These are phyloP conservation scores for Mycena vitilis DNA, from an alignment of 768 basidiomycete species.

Conservation along the genomic window DNA sequence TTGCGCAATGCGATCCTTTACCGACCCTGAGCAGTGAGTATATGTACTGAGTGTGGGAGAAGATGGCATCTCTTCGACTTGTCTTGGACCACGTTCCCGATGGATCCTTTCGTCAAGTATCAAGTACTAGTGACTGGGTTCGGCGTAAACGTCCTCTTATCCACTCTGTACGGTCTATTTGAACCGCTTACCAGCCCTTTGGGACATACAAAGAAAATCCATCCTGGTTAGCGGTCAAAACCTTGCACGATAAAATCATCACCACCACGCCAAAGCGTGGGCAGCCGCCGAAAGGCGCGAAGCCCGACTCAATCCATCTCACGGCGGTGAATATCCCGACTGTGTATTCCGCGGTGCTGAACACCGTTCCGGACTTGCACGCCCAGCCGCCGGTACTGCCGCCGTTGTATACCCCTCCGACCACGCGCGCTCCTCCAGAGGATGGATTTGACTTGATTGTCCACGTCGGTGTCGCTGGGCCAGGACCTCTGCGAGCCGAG, in stretches of 20 bases:
- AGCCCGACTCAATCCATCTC: constrained; percentile 27
- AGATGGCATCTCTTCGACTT: too few species aligned
- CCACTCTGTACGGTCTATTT: not conserved
- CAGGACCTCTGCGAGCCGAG: constrained; percentile 26
- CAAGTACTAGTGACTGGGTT: constrained; percentile 20
- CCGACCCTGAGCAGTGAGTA: too few species aligned
- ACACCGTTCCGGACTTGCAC: constrained; percentile 30
- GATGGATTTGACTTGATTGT: constrained; percentile 34
- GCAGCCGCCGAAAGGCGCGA: constrained; percentile 30
- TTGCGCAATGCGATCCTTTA: too few species aligned
- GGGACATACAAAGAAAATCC: constrained; percentile 69
- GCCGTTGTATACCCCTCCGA: constrained; percentile 19
- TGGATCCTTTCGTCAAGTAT: constrained; percentile 14
- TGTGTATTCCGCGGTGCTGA: constrained; percentile 31
- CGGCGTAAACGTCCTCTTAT: constrained; percentile 11
- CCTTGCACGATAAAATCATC: constrained; percentile 68
- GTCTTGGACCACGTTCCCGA: not conserved
- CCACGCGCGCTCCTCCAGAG: constrained; percentile 28
- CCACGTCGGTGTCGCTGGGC: constrained; percentile 32
- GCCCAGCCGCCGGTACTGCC: constrained; percentile 28
- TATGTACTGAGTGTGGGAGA: too few species aligned
- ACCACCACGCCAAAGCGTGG: constrained; percentile 29
- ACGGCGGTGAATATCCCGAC: constrained; percentile 33
- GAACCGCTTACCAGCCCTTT: constrained; percentile 58
- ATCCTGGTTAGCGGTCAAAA: constrained; percentile 77